Percentiles rank a stretch among this genome's conserved stretches.
phyloP scores from a whole-genome alignment of 148 eudicot species.

The Rhododendron simsii region DNA sequence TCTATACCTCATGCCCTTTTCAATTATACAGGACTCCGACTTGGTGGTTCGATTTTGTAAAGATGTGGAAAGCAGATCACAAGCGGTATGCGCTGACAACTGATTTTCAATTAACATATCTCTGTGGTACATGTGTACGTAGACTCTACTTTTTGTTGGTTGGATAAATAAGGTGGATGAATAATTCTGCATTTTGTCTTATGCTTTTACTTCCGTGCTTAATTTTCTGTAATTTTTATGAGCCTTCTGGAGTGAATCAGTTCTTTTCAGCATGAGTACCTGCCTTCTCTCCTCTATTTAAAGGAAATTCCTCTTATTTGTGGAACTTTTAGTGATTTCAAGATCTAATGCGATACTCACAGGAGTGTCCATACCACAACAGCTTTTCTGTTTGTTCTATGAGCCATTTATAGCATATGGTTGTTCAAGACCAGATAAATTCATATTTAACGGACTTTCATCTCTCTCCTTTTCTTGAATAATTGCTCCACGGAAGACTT shows the following conservation, averaged over 20 bases:
- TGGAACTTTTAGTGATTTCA: neutral
- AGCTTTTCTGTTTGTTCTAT: neutral
- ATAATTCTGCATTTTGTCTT: neutral
- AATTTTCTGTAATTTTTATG: neutral
- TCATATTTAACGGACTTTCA: neutral
- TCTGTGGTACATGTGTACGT: neutral
- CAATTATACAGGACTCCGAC: constrained; percentile 58
- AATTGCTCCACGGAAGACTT: neutral
- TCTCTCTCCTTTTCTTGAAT: neutral
- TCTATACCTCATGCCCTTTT: neutral
- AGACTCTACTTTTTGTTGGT: too few species aligned
- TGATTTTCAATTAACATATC: neutral
- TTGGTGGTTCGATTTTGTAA: constrained; percentile 83
- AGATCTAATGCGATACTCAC: neutral
- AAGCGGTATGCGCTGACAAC: constrained; percentile 35
- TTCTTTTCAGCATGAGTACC: neutral
- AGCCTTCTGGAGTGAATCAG: neutral
- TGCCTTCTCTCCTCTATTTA: neutral
- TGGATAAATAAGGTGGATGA: neutral
- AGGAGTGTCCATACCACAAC: neutral
- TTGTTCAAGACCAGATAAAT: neutral
- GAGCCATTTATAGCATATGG: neutral
- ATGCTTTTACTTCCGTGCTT: neutral
- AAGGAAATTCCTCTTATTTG: neutral
- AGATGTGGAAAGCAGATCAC: constrained; percentile 86